Conservation (phyloP, 2,329 filamentous ascomycete species). For the Zymoseptoria tritici region DNA sequence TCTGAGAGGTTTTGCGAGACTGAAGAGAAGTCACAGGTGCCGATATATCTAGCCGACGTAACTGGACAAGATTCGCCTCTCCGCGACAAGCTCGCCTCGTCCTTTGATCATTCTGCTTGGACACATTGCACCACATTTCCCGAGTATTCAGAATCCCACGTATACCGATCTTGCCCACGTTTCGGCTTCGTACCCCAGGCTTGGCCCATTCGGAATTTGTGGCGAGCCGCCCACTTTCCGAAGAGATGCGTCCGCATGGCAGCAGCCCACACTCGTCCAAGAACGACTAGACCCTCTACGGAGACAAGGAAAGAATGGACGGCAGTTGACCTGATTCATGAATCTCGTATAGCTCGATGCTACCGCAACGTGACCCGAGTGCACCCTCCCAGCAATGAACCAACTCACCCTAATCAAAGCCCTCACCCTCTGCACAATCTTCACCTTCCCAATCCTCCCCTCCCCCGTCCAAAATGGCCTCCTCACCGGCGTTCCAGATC, state of each 20-base stretch:
- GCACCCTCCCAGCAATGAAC: background rate
- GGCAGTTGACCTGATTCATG: no score
- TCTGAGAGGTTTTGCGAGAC: no score
- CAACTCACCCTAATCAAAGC: background rate
- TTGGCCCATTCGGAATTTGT: background rate
- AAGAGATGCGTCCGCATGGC: background rate
- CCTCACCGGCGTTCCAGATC: conserved; percentile 25
- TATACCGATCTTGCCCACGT: no score
- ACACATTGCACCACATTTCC: no score
- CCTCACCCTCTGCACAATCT: conserved; percentile 1
- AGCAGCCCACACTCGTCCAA: background rate
- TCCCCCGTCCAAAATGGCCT: conserved; percentile 14
- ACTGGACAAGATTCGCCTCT: no score
- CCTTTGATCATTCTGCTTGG: no score
- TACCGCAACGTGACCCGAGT: background rate
- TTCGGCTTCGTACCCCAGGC: no score
- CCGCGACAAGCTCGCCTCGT: no score
- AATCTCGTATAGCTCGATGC: background rate
- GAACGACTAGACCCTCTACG: background rate
- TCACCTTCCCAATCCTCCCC: conserved; percentile 6
- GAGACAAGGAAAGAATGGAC: no score
- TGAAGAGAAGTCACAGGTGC: no score
- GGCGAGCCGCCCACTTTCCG: background rate
- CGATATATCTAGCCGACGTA: no score
- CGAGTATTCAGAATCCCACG: no score